These are phyloP conservation scores for Gaertneriomyces sp. DNA, from an alignment of 192 early-diverging fungal species.

Conservation along the genomic window DNA sequence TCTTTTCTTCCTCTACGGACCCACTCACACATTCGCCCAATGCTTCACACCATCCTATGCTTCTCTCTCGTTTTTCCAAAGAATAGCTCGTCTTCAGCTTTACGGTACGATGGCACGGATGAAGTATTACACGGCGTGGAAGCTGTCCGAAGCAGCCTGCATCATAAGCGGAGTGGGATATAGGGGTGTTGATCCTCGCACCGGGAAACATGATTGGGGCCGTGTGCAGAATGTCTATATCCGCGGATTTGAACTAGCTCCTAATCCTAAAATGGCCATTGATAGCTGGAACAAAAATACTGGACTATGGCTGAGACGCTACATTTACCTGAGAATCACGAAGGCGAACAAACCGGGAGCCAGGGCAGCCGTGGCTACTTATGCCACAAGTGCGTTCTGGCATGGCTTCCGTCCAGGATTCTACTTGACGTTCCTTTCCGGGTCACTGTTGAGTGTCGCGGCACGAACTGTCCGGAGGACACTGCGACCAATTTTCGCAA, in stretches of 20 bases:
- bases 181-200: slow-evolving; percentile 58
- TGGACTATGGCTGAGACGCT: slow-evolving; percentile 81
- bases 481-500: slow-evolving; percentile 59
- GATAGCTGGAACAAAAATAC: slow-evolving; percentile 93
- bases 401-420: slow-evolving; percentile 84
- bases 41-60: neutral
- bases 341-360: slow-evolving; percentile 52
- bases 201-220: slow-evolving; percentile 63
- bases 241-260: slow-evolving; percentile 64
- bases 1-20: slow-evolving; percentile 23
- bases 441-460: slow-evolving; percentile 53
- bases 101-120: slow-evolving; percentile 60
- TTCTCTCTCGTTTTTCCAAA: too few species aligned
- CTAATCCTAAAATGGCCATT: slow-evolving; percentile 68
- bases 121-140: slow-evolving; percentile 92
- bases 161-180: slow-evolving; percentile 79
- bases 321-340: slow-evolving; percentile 72
- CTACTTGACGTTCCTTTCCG: slow-evolving; percentile 60
- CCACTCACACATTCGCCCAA: neutral
- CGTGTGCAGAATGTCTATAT: slow-evolving; percentile 77
- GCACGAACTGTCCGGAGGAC: slow-evolving; percentile 57
- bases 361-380: slow-evolving; percentile 70
- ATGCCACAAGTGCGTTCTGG: slow-evolving; percentile 85
- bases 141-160: slow-evolving; percentile 82
- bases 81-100: slow-evolving; percentile 40